These are phyloP conservation scores for Leccinum aurantiacum DNA, from an alignment of 768 basidiomycete genomes.

Conservation along the genomic window DNA sequence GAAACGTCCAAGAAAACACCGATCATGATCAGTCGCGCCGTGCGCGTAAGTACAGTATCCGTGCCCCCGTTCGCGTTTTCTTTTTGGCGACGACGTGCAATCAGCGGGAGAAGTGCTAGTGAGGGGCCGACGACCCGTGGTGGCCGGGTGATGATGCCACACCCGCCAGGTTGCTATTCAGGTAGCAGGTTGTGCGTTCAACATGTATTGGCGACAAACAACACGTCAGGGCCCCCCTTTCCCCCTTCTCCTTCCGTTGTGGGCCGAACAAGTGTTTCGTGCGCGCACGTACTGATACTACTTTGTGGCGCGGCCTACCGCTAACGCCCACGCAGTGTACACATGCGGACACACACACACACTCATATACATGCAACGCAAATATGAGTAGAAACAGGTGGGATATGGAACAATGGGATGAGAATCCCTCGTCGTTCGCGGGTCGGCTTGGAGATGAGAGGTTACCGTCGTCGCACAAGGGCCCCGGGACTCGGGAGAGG, in stretches of 20 bases:
- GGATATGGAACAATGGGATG: not conserved
- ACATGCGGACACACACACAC: not conserved
- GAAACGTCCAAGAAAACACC: not conserved
- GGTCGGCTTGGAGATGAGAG: not conserved
- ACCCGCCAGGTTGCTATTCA: not conserved
- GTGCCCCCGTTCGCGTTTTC: not conserved
- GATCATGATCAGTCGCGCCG: not conserved
- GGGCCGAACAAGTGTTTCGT: too few relatives aligned
- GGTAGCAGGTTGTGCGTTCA: not conserved
- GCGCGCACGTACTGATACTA: too few relatives aligned
- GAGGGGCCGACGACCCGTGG: not conserved
- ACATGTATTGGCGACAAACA: too few relatives aligned
- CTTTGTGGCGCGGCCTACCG: too few relatives aligned
- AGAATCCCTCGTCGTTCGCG: not conserved
- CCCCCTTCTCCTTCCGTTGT: not conserved
- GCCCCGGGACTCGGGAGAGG: not conserved
- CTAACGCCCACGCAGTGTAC: not conserved
- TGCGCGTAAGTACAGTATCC: not conserved
- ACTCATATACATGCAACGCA: not conserved
- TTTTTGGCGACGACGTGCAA: not conserved
- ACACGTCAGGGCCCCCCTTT: not conserved
- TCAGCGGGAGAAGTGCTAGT: slow-evolving; percentile 5
- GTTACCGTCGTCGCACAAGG: not conserved
- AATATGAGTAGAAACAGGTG: not conserved
- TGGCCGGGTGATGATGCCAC: not conserved